Conservation (phyloP, 2,329 filamentous ascomycete genomes). For the Sordariomycetes sp. region DNA sequence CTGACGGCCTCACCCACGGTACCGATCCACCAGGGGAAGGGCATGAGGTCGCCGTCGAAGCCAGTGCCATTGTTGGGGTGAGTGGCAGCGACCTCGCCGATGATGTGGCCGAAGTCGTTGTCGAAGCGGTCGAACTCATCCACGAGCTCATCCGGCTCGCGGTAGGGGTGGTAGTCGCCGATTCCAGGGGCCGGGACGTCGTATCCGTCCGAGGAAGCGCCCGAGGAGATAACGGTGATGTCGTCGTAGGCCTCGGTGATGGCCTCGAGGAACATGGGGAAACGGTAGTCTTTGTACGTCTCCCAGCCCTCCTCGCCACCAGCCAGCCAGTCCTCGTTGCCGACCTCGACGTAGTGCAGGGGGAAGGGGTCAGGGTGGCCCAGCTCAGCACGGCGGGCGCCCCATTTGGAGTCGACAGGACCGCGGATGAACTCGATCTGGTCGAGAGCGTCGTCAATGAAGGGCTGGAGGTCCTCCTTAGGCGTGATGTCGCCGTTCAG, state of each 20-base stretch:
- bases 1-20: slow-evolving; percentile 57
- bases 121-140: slow-evolving; percentile 43
- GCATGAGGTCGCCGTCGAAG: slow-evolving; percentile 33
- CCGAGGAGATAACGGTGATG: slow-evolving; percentile 45
- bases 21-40: slow-evolving; percentile 49
- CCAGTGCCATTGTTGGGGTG: slow-evolving; percentile 42
- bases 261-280: slow-evolving; percentile 49
- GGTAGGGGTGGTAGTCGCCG: slow-evolving; percentile 43
- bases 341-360: slow-evolving; percentile 54
- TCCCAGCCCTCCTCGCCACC: slow-evolving; percentile 35
- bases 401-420: slow-evolving; percentile 41
- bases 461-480: slow-evolving; percentile 40
- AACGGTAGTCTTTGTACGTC: slow-evolving; percentile 45
- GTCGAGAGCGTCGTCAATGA: slow-evolving; percentile 51
- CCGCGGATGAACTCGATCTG: slow-evolving; percentile 56
- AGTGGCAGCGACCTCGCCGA: slow-evolving; percentile 41
- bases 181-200: slow-evolving; percentile 30
- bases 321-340: slow-evolving; percentile 58
- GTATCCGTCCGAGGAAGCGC: slow-evolving; percentile 29
- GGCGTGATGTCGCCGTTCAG: slow-evolving; percentile 43
- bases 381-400: slow-evolving; percentile 45
- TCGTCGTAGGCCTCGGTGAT: slow-evolving; percentile 47
- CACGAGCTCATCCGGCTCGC: slow-evolving; percentile 39
- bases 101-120: slow-evolving; percentile 28
- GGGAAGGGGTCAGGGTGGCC: slow-evolving; percentile 54